Percentiles rank a stretch among this genome's conserved stretches.
Evolutionary conservation across 2,329 filamentous ascomycete genomes (phyloP).

Genomic region (Sphaerulina vaccinii): DNA sequence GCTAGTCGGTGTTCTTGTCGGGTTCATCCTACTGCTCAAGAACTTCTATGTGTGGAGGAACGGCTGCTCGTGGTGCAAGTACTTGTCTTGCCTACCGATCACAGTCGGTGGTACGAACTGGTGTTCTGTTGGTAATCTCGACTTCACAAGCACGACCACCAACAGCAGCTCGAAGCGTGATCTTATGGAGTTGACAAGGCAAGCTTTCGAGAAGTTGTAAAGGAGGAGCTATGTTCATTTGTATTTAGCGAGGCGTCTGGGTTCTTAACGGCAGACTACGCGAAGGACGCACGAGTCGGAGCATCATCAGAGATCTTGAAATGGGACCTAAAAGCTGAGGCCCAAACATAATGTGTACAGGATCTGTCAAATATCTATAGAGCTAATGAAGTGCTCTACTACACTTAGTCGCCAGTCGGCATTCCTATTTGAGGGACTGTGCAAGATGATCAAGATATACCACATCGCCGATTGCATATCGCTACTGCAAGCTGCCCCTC

Average conservation of each 20-base stretch:
- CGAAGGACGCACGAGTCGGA: background rate
- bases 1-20: slow-evolving; percentile 75
- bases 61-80: slow-evolving; percentile 89
- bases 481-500: slow-evolving; percentile 10
- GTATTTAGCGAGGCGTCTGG: slow-evolving; percentile 11
- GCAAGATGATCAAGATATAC: background rate
- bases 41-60: slow-evolving; percentile 84
- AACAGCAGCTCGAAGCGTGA: slow-evolving; percentile 20
- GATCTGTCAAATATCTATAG: background rate
- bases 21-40: slow-evolving; percentile 81
- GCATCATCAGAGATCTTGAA: background rate
- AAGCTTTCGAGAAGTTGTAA: slow-evolving; percentile 7
- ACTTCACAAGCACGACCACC: slow-evolving; percentile 33
- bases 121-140: slow-evolving; percentile 56
- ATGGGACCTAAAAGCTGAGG: background rate
- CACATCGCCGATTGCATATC: background rate
- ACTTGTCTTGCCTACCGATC: slow-evolving; percentile 80
- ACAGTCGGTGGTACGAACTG: slow-evolving; percentile 53
- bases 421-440: background rate
- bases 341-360: background rate
- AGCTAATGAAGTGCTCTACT: background rate
- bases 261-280: background rate
- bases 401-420: background rate
- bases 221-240: background rate
- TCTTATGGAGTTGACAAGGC: slow-evolving; percentile 18